Evolutionary conservation across 257 asterid species (phyloP).

Genomic region (Lavandula angustifolia): DNA sequence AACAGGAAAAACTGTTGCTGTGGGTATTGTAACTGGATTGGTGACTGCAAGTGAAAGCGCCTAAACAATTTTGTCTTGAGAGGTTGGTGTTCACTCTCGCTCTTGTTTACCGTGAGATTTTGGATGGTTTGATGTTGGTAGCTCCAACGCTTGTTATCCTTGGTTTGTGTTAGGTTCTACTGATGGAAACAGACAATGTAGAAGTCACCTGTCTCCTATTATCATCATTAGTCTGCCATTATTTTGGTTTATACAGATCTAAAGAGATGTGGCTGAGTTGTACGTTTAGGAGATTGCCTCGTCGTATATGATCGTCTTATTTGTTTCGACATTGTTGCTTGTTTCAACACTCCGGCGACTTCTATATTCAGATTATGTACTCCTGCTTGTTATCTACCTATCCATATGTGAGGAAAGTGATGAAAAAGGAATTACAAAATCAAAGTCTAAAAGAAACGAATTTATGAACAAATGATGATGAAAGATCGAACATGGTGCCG

Average conservation of each 20-base stretch:
- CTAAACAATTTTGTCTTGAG: slow-evolving; percentile 32
- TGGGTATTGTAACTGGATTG: slow-evolving; percentile 56
- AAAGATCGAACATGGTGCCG: no score
- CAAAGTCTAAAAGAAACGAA: no score
- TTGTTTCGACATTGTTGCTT: background rate
- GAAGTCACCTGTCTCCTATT: slow-evolving; percentile 2
- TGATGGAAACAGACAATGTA: background rate
- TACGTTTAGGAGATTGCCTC: background rate
- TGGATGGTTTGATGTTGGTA: background rate
- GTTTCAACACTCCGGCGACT: background rate
- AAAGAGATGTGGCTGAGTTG: slow-evolving; percentile 12
- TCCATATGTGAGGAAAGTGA: background rate
- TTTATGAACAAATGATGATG: no score
- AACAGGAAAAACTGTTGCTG: slow-evolving; percentile 81
- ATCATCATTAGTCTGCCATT: slow-evolving; percentile 16
- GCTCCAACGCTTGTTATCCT: background rate
- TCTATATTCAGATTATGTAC: background rate
- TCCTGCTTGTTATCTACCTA: background rate
- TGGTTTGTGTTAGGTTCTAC: no score
- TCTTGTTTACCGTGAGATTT: background rate
- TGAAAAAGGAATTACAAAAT: no score
- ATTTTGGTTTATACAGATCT: slow-evolving; percentile 11
- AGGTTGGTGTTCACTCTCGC: slow-evolving; percentile 27
- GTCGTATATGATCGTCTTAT: slow-evolving; percentile 26
- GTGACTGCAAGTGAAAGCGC: slow-evolving; percentile 30